Percentiles rank a stretch among this genome's conserved stretches.
These are phyloP conservation scores for Phytophthora palmivora DNA, from an alignment of 352 stramenopile genomes.

Conservation along the genomic window DNA sequence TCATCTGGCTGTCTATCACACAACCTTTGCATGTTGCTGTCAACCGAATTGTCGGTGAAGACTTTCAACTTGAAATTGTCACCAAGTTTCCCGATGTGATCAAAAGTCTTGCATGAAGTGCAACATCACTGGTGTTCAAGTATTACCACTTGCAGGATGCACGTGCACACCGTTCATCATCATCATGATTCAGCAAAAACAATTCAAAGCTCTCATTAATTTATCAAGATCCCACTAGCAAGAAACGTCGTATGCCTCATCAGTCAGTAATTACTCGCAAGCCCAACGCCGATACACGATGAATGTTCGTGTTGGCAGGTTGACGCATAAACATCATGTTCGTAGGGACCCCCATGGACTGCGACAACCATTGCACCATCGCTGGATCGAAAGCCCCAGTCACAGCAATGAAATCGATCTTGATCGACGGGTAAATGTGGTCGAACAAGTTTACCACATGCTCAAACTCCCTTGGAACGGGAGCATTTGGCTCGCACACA, in stretches of 20 bases:
- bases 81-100: too few species aligned
- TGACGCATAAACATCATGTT: constrained; percentile 94
- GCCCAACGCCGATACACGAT: constrained; percentile 77
- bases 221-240: too few species aligned
- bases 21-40: constrained; percentile 1
- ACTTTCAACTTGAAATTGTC: neutral
- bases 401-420: constrained; percentile 89
- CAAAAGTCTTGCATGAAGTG: too few species aligned
- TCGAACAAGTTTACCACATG: constrained; percentile 84
- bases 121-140: too few species aligned
- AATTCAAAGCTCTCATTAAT: too few species aligned
- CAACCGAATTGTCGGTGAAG: constrained; percentile 3
- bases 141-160: too few species aligned
- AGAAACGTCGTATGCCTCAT: too few species aligned
- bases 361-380: constrained; percentile 85
- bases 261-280: constrained; percentile 83
- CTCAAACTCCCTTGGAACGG: constrained; percentile 42
- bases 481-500: constrained; percentile 40
- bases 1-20: constrained; percentile 22
- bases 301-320: constrained; percentile 74
- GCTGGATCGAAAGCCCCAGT: constrained; percentile 71
- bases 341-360: constrained; percentile 69
- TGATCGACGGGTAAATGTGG: constrained; percentile 91
- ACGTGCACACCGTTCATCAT: too few species aligned
- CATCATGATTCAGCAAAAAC: too few species aligned